Conservation (phyloP, 2,329 filamentous ascomycete species). For the Xylaria sp. region DNA sequence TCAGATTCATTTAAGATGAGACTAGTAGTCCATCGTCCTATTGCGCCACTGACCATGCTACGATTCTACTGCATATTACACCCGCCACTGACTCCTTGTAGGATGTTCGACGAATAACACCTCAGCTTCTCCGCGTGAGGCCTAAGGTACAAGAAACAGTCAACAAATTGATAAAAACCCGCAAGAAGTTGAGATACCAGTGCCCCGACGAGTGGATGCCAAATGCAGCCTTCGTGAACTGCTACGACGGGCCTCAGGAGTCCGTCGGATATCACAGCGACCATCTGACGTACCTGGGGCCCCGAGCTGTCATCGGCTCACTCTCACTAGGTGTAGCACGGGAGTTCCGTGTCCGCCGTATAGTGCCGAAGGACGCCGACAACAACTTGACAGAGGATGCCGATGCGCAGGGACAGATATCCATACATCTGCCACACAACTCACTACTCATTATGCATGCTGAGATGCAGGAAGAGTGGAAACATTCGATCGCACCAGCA, state of each 20-base stretch:
- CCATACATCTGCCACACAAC: constrained; percentile 94
- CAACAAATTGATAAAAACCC: constrained; percentile 77
- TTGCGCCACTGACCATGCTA: not conserved
- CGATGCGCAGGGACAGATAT: constrained; percentile 84
- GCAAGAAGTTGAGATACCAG: constrained; percentile 82
- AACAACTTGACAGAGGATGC: constrained; percentile 54
- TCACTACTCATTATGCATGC: constrained; percentile 95
- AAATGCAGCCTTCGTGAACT: constrained; percentile 95
- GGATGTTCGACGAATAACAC: constrained; percentile 81
- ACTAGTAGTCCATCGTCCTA: not conserved
- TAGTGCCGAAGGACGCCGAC: constrained; percentile 70
- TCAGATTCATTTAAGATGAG: not conserved
- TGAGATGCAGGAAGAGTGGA: constrained; percentile 98
- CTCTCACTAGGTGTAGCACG: constrained; percentile 91
- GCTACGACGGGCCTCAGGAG: constrained; percentile 84
- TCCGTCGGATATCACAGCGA: constrained; percentile 94
- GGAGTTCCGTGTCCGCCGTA: constrained; percentile 86
- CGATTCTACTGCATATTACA: not conserved
- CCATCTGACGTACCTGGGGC: constrained; percentile 91
- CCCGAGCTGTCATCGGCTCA: constrained; percentile 87
- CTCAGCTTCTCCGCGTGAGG: constrained; percentile 77
- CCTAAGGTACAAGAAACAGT: constrained; percentile 77
- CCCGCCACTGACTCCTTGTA: constrained; percentile 45
- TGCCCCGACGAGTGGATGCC: constrained; percentile 79
- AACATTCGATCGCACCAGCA: constrained; percentile 83